These are phyloP conservation scores for Saitozyma sp. DNA, from an alignment of 768 basidiomycete genomes.

Conservation along the genomic window DNA sequence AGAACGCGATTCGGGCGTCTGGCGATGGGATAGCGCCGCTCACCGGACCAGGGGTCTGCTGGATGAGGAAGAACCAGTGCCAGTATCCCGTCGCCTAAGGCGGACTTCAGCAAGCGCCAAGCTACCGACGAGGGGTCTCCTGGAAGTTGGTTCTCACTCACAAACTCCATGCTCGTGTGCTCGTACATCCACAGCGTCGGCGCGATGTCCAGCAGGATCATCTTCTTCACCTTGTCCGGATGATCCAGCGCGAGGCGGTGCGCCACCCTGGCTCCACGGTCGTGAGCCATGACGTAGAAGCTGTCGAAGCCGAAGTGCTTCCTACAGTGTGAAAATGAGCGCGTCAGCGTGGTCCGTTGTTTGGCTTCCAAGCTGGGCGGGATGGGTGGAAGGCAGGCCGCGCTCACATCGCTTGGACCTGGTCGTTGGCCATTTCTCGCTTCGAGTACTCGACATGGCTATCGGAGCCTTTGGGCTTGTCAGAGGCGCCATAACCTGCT, in stretches of 20 bases:
- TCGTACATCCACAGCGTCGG: constrained; percentile 48
- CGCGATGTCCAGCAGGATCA: constrained; percentile 50
- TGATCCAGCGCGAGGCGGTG: constrained; percentile 48
- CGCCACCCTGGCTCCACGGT: constrained; percentile 48
- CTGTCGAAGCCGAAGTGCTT: constrained; percentile 28
- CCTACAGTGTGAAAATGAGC: constrained; percentile 17
- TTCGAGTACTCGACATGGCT: constrained; percentile 48
- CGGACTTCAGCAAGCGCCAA: not conserved
- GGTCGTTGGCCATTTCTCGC: constrained; percentile 48
- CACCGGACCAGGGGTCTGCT: constrained; percentile 32
- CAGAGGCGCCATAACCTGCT: constrained; percentile 40
- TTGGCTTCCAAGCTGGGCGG: not conserved
- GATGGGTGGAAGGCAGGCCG: not conserved
- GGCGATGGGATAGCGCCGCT: constrained; percentile 4
- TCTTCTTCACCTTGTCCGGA: constrained; percentile 29
- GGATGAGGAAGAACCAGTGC: constrained; percentile 48
- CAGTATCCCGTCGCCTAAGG: constrained; percentile 33
- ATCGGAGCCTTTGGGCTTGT: constrained; percentile 34
- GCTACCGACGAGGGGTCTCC: not conserved
- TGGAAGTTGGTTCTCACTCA: constrained; percentile 9
- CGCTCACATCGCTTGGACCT: constrained; percentile 43
- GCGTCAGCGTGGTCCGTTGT: not conserved
- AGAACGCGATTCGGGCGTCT: not conserved
- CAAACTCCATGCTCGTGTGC: constrained; percentile 29
- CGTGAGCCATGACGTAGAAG: constrained; percentile 45